phyloP scores from a whole-genome alignment of 371 early-diverging fungal genomes.

The Haplosporangium sp. region DNA sequence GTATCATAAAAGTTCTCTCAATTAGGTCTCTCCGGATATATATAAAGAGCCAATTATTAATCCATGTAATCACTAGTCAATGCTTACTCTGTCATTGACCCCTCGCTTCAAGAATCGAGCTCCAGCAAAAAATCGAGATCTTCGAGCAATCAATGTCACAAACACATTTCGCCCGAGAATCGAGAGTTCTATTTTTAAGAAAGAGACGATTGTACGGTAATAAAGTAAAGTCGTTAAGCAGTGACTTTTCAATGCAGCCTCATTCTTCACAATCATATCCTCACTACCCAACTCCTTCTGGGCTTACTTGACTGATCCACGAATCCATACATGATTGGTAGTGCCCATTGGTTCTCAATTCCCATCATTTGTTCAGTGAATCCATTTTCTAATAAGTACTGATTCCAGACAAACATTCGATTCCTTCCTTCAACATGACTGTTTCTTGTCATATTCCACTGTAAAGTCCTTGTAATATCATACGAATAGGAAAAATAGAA shows the following conservation, averaged over 20 bases:
- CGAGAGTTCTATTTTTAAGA: constrained; percentile 47
- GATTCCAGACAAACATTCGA: constrained; percentile 97
- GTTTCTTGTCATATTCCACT: constrained; percentile 82
- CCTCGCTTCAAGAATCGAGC: constrained; percentile 98
- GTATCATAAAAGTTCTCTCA: not conserved
- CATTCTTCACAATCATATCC: too few species aligned
- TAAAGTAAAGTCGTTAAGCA: too few species aligned
- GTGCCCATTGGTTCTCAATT: constrained; percentile 84
- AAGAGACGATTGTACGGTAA: not conserved
- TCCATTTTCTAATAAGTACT: constrained; percentile 81
- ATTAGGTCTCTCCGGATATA: too few species aligned
- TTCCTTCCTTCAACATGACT: constrained; percentile 60
- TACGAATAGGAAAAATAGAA: constrained; percentile 95
- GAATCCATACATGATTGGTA: constrained; percentile 96
- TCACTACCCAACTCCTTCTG: too few species aligned
- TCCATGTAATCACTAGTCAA: not conserved
- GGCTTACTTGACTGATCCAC: constrained; percentile 92
- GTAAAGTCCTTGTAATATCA: constrained; percentile 92
- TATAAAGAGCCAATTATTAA: too few species aligned
- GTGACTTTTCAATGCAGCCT: too few species aligned
- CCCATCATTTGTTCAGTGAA: constrained; percentile 67
- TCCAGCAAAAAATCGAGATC: constrained; percentile 96
- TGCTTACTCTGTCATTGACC: constrained; percentile 81
- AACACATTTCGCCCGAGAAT: constrained; percentile 84
- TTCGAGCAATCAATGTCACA: constrained; percentile 94